Conservation (phyloP, 768 basidiomycete species). For the Clathrus columnatus region DNA sequence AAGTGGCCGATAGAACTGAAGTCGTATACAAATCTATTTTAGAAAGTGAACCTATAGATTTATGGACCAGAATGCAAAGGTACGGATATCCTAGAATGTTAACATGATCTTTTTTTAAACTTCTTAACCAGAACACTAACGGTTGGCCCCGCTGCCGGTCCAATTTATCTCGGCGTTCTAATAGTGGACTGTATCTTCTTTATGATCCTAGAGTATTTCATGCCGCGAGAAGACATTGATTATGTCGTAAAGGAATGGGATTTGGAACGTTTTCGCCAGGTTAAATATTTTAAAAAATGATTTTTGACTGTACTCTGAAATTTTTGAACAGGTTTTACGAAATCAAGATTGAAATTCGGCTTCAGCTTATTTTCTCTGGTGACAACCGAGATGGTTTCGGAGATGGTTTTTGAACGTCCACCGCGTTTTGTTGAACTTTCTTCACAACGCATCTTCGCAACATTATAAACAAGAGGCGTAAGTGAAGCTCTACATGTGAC, state of each 20-base stretch:
- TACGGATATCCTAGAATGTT: conserved; percentile 26
- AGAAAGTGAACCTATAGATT: conserved; percentile 48
- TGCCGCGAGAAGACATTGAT: conserved; percentile 71
- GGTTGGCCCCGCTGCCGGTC: conserved; percentile 73
- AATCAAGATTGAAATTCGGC: too few relatives aligned
- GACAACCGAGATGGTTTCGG: too few relatives aligned
- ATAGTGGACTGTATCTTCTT: conserved; percentile 88
- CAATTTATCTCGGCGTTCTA: conserved; percentile 81
- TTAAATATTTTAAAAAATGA: too few relatives aligned
- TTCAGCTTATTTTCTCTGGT: too few relatives aligned
- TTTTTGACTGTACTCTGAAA: too few relatives aligned
- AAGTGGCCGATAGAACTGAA: conserved; percentile 76
- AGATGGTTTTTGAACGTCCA: too few relatives aligned
- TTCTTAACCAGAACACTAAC: conserved; percentile 53
- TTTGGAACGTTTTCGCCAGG: conserved; percentile 25
- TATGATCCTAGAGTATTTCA: conserved; percentile 72
- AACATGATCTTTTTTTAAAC: neutral
- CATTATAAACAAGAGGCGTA: too few relatives aligned
- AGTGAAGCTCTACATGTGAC: too few relatives aligned
- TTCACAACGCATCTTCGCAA: too few relatives aligned
- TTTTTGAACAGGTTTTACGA: too few relatives aligned
- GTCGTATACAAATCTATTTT: conserved; percentile 69
- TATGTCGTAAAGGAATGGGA: conserved; percentile 64
- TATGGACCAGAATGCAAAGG: conserved; percentile 76
- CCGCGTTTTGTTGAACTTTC: too few relatives aligned